Base-by-base conservation (phyloP, 331 rosid species). In the Acacia concinna region DNA sequence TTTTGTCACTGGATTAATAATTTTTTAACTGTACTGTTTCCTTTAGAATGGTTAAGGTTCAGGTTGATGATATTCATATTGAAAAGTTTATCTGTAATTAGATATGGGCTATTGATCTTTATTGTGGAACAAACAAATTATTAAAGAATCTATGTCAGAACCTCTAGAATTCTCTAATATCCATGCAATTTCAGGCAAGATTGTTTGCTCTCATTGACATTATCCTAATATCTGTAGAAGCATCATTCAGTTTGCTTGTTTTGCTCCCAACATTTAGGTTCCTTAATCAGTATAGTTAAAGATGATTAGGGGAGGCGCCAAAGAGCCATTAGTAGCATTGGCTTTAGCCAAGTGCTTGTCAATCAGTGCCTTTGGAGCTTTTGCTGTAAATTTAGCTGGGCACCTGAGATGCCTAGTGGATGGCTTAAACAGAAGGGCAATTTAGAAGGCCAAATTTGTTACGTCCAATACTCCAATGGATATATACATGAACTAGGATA, bases 61-160 rank as follows among this genome's bases (percentile, higher is more conserved):
- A 64, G 68, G 68, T 54, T 30, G 57, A 66, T 79, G 74, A 56
- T 76, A 43, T 66, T 75, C 74, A 4, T 75, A 72, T 78, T 6
- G 66, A 46, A 21, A 34, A 35, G 59, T 80, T 73, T 64, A 32
- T 44, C 51, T 75, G 23, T 28, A 52, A 23, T 68, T 41, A 64
- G 64, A 21, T 71, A 46, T 71, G 71, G 44, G 77, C 5, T 65
- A 8, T 54, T 62, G 40, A 23, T 32, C 77, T 75, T 63, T 38
- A 6, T 46, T 74, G 32, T 43, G 75, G 46, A 65, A 5, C 49
- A 73, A 65, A 5, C 49, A 73, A 67, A 77, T 44, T 52, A 63
- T 71, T 56, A 31, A 57, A 81, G 17, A 57, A 27, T 40, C 49
- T 44, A 12, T 71, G 30, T 52, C 43, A 64, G 41, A 65, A 25